phyloP scores from a whole-genome alignment of 495 filamentous ascomycete species.

The Daldinia grandis region DNA sequence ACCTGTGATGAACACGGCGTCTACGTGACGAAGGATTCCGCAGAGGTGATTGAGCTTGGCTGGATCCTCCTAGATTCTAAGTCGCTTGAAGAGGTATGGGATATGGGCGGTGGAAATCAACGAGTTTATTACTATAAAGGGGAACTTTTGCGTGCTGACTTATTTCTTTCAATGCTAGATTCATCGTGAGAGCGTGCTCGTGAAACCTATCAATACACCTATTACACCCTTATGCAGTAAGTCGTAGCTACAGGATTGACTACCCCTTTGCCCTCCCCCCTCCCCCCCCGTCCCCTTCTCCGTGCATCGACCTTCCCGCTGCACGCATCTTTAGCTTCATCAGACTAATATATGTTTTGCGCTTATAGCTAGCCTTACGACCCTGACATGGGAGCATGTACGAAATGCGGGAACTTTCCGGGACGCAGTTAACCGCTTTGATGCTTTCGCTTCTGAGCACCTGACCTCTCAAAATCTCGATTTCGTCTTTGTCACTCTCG shows the following conservation, averaged over 20 bases:
- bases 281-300: background rate
- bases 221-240: constrained; percentile 99
- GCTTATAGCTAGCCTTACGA: constrained; percentile 87
- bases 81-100: constrained; percentile 84
- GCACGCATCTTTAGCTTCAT: background rate
- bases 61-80: constrained; percentile 96
- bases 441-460: constrained; percentile 89
- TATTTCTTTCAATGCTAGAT: constrained; percentile 62
- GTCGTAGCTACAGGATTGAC: constrained; percentile 49
- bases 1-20: constrained; percentile 99
- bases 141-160: constrained; percentile 23
- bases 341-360: constrained; percentile 23
- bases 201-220: constrained; percentile 97
- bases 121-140: constrained; percentile 2
- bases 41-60: constrained; percentile 97
- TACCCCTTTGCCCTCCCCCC: background rate
- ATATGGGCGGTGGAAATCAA: constrained; percentile 8
- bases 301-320: background rate
- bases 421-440: constrained; percentile 94
- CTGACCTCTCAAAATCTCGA: constrained; percentile 84
- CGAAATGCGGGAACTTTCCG: constrained; percentile 95
- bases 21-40: constrained; percentile 98
- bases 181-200: constrained; percentile 92
- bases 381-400: constrained; percentile 98
- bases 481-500: constrained; percentile 97